Percentiles rank a stretch among this genome's conserved stretches.
Conservation (phyloP, 257 asterid genomes). For the Solanum sitiens region DNA sequence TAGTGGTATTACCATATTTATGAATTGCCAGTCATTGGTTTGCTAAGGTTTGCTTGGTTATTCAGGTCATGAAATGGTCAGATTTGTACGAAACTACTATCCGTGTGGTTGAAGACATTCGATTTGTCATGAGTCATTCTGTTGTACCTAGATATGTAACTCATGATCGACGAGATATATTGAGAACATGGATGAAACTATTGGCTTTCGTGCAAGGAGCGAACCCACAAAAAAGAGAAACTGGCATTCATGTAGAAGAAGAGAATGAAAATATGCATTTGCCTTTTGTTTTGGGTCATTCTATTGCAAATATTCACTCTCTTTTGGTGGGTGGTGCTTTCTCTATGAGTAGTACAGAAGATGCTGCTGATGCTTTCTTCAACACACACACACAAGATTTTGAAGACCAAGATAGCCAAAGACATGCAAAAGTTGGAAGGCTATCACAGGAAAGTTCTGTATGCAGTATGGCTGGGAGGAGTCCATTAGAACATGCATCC, state of each 20-base stretch:
- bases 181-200: conserved; percentile 73
- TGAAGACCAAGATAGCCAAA: conserved; percentile 72
- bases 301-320: conserved; percentile 63
- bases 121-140: conserved; percentile 92
- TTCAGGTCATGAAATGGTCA: conserved; percentile 80
- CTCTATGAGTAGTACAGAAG: conserved; percentile 22
- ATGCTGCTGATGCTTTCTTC: conserved; percentile 28
- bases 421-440: conserved; percentile 97
- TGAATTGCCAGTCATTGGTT: background rate
- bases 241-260: conserved; percentile 76
- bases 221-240: conserved; percentile 86
- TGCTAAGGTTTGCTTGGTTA: background rate
- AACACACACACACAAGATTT: conserved; percentile 26
- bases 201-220: conserved; percentile 89
- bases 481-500: conserved; percentile 28
- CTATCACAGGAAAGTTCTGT: conserved; percentile 82
- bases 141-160: conserved; percentile 66
- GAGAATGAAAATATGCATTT: conserved; percentile 67
- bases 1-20: background rate
- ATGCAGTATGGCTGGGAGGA: conserved; percentile 53
- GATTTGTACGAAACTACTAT: conserved; percentile 57
- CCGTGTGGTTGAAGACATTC: conserved; percentile 77
- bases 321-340: conserved; percentile 86
- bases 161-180: conserved; percentile 60
- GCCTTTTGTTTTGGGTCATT: conserved; percentile 69